phyloP scores from a whole-genome alignment of 305 asterid species.

The Solanum aculeatissimum region DNA sequence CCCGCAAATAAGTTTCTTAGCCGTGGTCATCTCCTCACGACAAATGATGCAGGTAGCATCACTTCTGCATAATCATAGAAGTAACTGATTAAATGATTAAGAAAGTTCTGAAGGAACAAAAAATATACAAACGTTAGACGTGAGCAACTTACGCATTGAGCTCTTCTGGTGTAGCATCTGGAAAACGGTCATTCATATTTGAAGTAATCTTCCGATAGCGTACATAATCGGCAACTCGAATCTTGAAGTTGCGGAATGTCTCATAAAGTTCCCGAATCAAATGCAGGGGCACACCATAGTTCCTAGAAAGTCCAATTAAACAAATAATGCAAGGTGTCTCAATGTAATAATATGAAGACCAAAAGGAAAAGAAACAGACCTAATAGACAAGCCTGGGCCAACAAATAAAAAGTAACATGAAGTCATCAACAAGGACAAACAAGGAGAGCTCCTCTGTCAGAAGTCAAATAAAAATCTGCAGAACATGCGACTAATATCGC shows the following conservation, averaged over 20 bases:
- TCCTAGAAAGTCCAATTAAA: constrained; percentile 31
- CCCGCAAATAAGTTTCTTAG: constrained; percentile 83
- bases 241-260: constrained; percentile 86
- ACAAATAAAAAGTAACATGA: background rate
- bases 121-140: background rate
- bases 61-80: constrained; percentile 33
- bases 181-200: constrained; percentile 88
- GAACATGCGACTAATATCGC: background rate
- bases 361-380: background rate
- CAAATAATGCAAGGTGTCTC: background rate
- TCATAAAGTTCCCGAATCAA: constrained; percentile 91
- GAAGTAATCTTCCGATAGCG: constrained; percentile 93
- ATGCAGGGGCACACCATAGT: constrained; percentile 91
- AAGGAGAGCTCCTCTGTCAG: background rate
- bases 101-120: background rate
- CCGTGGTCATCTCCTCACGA: constrained; percentile 95
- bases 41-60: constrained; percentile 95
- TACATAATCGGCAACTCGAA: constrained; percentile 77
- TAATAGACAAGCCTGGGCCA: background rate
- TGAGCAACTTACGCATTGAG: constrained; percentile 44
- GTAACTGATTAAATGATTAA: background rate
- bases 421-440: background rate
- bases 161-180: constrained; percentile 92
- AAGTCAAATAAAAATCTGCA: background rate
- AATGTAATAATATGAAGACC: background rate